phyloP scores from a whole-genome alignment of 305 asterid genomes.

The Fraxinus sp. region DNA sequence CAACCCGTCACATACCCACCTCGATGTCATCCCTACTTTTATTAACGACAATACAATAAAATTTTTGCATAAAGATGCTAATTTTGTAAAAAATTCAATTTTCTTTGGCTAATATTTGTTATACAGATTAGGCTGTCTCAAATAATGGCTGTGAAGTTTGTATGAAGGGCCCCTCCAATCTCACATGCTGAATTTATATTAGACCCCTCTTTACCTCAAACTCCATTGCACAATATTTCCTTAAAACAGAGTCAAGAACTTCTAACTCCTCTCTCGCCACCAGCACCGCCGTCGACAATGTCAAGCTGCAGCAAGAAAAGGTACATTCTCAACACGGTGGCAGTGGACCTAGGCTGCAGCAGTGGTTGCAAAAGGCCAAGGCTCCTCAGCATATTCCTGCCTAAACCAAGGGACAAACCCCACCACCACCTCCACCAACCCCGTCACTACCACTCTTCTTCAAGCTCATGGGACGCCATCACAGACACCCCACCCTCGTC shows the following conservation, averaged over 20 bases:
- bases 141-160: not conserved
- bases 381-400: constrained; percentile 38
- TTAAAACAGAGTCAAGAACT: not conserved
- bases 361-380: constrained; percentile 40
- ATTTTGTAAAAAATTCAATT: not conserved
- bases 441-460: constrained; percentile 24
- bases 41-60: not conserved
- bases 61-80: not conserved
- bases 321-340: constrained; percentile 27
- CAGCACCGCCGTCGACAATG: constrained; percentile 19
- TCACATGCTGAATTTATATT: not conserved
- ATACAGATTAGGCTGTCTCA: not conserved
- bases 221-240: not conserved
- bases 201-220: not conserved
- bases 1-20: too few species aligned
- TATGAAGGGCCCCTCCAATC: not conserved
- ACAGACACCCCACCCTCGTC: constrained; percentile 37
- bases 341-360: constrained; percentile 41
- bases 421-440: too few species aligned
- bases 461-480: constrained; percentile 32
- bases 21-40: too few species aligned
- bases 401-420: constrained; percentile 25
- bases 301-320: constrained; percentile 31
- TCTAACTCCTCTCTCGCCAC: not conserved
- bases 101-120: not conserved